A percentile compares a stretch with the other conserved stretches of the same genome.
Evolutionary conservation across 78 protist genomes (phyloP).

Genomic region (Chrysochromulina parva): DNA sequence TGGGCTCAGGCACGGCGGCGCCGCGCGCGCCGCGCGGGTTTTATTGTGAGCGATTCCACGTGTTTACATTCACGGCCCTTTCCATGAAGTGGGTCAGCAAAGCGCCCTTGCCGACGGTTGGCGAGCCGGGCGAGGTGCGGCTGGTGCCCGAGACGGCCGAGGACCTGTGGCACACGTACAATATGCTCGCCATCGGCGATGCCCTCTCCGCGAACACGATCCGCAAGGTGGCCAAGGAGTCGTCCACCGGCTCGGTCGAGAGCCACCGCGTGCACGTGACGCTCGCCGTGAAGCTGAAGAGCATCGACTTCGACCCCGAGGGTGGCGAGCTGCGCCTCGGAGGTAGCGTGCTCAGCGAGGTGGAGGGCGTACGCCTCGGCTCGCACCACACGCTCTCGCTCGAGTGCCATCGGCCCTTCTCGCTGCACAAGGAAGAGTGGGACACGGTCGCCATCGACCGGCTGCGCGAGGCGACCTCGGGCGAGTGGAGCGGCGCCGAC

Average conservation of each 20-base stretch:
- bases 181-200: slow-evolving; percentile 48
- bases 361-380: slow-evolving; percentile 68
- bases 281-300: slow-evolving; percentile 57
- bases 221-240: slow-evolving; percentile 75
- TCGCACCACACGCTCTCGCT: slow-evolving; percentile 82
- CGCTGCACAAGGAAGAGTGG: slow-evolving; percentile 74
- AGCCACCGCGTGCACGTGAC: slow-evolving; percentile 57
- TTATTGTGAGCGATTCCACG: too few species aligned
- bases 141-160: slow-evolving; percentile 41
- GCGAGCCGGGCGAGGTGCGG: neutral
- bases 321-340: slow-evolving; percentile 63
- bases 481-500: slow-evolving; percentile 71
- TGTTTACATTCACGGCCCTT: too few species aligned
- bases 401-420: slow-evolving; percentile 62
- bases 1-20: too few species aligned
- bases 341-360: slow-evolving; percentile 66
- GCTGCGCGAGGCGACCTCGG: slow-evolving; percentile 63
- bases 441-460: slow-evolving; percentile 74
- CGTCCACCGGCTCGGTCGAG: slow-evolving; percentile 70
- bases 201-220: neutral
- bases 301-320: slow-evolving; percentile 72
- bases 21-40: too few species aligned
- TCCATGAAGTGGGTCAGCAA: too few species aligned
- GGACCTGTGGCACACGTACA: slow-evolving; percentile 67
- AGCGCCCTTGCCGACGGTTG: too few species aligned